Evolutionary conservation across 2,329 filamentous ascomycete species (phyloP).

Genomic region (Nigrospora oryzae): DNA sequence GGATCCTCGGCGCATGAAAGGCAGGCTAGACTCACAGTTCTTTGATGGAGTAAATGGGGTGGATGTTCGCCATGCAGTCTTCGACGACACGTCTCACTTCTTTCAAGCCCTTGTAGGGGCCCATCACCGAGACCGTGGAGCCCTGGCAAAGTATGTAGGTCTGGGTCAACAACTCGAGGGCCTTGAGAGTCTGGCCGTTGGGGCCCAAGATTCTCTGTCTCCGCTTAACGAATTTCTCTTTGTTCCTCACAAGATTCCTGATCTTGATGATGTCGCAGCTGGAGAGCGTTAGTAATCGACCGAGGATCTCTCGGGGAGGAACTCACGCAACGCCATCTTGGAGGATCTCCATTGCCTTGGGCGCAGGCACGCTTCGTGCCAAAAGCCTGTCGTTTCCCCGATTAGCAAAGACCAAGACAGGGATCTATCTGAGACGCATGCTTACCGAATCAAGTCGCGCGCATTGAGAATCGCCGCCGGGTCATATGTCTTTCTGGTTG

Average conservation of each 20-base stretch:
- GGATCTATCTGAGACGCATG: background rate
- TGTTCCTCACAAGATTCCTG: slow-evolving; percentile 79
- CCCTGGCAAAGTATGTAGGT: slow-evolving; percentile 95
- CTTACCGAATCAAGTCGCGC: slow-evolving; percentile 64
- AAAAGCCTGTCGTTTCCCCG: slow-evolving; percentile 55
- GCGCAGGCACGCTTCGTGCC: slow-evolving; percentile 82
- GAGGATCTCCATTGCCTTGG: slow-evolving; percentile 88
- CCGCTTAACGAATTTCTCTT: slow-evolving; percentile 91
- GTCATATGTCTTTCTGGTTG: slow-evolving; percentile 80
- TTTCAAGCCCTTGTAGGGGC: slow-evolving; percentile 85
- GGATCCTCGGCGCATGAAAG: too few relatives aligned
- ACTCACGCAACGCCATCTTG: slow-evolving; percentile 69
- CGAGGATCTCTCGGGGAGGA: background rate
- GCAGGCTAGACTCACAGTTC: slow-evolving; percentile 64
- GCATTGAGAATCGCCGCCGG: slow-evolving; percentile 90
- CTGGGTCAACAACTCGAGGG: slow-evolving; percentile 80
- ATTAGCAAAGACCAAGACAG: background rate
- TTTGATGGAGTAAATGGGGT: slow-evolving; percentile 76
- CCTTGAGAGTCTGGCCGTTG: slow-evolving; percentile 86
- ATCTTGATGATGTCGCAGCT: slow-evolving; percentile 91
- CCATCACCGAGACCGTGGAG: slow-evolving; percentile 78
- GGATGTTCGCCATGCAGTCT: slow-evolving; percentile 91
- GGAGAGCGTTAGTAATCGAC: background rate
- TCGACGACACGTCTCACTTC: slow-evolving; percentile 68
- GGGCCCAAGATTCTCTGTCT: slow-evolving; percentile 88